Evolutionary conservation across 2,329 filamentous ascomycete genomes (phyloP), one percentile per base, ranked within the genome.

Genomic region (Xylariaceae sp.): DNA sequence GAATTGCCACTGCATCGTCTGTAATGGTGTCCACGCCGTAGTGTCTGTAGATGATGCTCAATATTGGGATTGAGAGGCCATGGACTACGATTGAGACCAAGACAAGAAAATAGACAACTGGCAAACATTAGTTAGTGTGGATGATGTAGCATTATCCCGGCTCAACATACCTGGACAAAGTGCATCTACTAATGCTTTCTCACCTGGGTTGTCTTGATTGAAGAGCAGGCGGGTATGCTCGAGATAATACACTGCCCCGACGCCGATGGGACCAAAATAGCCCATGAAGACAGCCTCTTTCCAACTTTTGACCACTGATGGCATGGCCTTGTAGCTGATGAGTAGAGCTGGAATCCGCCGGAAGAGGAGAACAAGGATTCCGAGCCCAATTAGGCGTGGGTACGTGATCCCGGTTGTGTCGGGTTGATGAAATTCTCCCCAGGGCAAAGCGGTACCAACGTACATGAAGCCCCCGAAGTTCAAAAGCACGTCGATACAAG

Each of bases 191-290:
- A 80, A 62, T 29, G 67, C 61, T 34, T 71, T 63, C 28, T 69
- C 66, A 16, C 56, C 50, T 4, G 60, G 40, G 19, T 62, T 65
- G 1, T 62, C 62, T 1, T 28, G 24, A 2, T 61, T 31, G 54
- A 79, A 78, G 3, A 81, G 65, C 9, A 79, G 71, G 6, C 71
- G 70, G 2, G 76, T 74, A 55, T 80, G 78, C 62, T 80, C 76
- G 12, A 92, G 79, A 71, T 93, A 92, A 71, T 92, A 92, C 21
- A 91, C 82, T 0, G 90, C 89, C 17, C 87, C 88, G 7, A 91
- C 88, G 2, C 90, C 90, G 43, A 92, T 92, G 0, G 90, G 90
- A 0, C 89, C 90, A 64, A 93, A 92, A 57, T 86, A 85, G 0
- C 84, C 84, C 81, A 86, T 83, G 56, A 87, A 86, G 0, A 87